Conservation (phyloP, 805 yeast genomes). For the Phaffomyces antillensis region DNA sequence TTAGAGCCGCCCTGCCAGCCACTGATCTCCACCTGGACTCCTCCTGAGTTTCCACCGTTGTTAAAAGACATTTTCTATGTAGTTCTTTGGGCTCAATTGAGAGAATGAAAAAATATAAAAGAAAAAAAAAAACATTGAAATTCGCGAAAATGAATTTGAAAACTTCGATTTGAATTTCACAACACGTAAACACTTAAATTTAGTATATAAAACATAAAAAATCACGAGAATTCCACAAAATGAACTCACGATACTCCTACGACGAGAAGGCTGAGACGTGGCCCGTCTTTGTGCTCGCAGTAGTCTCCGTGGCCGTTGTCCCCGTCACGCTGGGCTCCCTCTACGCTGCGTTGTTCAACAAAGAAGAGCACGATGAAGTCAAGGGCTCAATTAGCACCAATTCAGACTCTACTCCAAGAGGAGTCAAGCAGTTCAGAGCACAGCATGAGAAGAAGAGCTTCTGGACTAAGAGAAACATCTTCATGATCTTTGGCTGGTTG, state of each 20-base stretch:
- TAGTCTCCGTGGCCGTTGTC: slow-evolving; percentile 18
- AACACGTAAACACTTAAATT: not conserved
- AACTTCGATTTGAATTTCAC: not conserved
- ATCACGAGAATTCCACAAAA: not conserved
- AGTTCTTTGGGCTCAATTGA: not conserved
- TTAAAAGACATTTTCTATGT: slow-evolving; percentile 9
- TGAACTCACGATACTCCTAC: slow-evolving; percentile 23
- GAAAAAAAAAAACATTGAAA: not conserved
- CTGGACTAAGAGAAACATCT: slow-evolving; percentile 11
- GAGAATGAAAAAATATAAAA: not conserved
- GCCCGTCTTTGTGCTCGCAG: slow-evolving; percentile 23
- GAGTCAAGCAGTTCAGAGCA: slow-evolving; percentile 9
- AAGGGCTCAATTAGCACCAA: slow-evolving; percentile 6
- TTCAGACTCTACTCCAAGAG: slow-evolving; percentile 1
- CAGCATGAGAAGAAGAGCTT: slow-evolving; percentile 5
- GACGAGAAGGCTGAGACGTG: slow-evolving; percentile 23
- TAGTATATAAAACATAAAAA: too few relatives aligned
- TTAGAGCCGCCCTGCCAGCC: slow-evolving; percentile 81
- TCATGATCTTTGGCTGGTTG: slow-evolving; percentile 21
- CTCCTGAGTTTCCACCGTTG: slow-evolving; percentile 15
- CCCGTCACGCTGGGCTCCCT: slow-evolving; percentile 16
- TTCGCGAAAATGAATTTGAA: not conserved
- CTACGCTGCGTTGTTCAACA: not conserved
- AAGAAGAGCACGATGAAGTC: not conserved
- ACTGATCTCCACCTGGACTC: slow-evolving; percentile 50